These are phyloP conservation scores for Dendrothele bispora DNA, from an alignment of 768 basidiomycete species.

Conservation along the genomic window DNA sequence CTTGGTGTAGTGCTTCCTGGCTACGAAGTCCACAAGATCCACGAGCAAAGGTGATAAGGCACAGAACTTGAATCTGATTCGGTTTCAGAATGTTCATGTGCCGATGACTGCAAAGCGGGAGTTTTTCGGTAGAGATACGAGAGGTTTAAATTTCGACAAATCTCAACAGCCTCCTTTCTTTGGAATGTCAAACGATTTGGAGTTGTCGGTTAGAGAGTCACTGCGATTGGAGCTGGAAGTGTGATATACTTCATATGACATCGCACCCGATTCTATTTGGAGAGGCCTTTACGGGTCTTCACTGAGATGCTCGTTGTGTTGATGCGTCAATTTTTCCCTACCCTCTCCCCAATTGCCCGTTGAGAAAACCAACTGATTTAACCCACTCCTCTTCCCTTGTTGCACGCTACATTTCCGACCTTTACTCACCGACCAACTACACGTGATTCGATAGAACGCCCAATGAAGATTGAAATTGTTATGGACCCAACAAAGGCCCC, in stretches of 20 bases:
- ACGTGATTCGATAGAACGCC: conserved; percentile 25
- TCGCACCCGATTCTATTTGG: conserved; percentile 23
- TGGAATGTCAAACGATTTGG: too few species aligned
- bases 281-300: conserved; percentile 22
- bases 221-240: too few species aligned
- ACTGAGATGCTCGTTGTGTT: conserved; percentile 32
- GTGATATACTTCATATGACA: too few species aligned
- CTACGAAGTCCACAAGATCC: too few species aligned
- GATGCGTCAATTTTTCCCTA: conserved; percentile 42
- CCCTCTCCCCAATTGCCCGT: conserved; percentile 34
- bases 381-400: conserved; percentile 33
- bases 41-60: too few species aligned
- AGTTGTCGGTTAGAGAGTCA: too few species aligned
- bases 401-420: conserved; percentile 20
- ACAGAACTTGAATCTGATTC: too few species aligned
- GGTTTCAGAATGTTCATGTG: too few species aligned
- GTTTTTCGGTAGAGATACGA: too few species aligned
- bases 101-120: too few species aligned
- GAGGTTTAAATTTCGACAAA: too few species aligned
- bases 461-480: conserved; percentile 66
- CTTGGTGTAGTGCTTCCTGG: too few species aligned
- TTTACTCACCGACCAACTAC: conserved; percentile 30
- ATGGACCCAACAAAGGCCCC: conserved; percentile 79
- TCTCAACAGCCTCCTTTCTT: background rate
- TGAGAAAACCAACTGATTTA: conserved; percentile 49